These are phyloP conservation scores for Lunularia cruciata DNA, from an alignment of 225 moss, liverwort and hornwort genomes.

Conservation along the genomic window DNA sequence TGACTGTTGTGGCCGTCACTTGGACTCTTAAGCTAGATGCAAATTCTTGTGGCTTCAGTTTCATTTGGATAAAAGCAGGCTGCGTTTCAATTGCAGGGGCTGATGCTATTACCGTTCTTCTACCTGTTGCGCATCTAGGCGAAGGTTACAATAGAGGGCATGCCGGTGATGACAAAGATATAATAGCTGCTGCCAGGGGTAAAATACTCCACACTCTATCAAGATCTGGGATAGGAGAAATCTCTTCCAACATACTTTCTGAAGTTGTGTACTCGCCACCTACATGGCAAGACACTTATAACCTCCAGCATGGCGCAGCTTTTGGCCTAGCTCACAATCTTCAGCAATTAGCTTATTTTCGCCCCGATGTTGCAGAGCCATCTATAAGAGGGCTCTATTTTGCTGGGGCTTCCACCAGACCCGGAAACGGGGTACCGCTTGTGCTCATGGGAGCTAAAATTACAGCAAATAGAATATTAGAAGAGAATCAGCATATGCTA, in stretches of 20 bases:
- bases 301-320: conserved; percentile 48
- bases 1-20: too few relatives aligned
- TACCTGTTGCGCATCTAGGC: conserved; percentile 49
- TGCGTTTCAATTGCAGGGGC: conserved; percentile 27
- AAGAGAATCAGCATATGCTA: conserved; percentile 3
- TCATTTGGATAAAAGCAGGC: too few relatives aligned
- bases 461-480: conserved; percentile 35
- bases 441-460: conserved; percentile 49
- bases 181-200: conserved; percentile 36
- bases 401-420: conserved; percentile 47
- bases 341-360: conserved; percentile 48
- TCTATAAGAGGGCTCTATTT: conserved; percentile 45
- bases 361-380: conserved; percentile 46
- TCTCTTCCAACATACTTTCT: conserved; percentile 31
- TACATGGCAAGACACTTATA: conserved; percentile 41
- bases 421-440: conserved; percentile 49
- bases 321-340: conserved; percentile 54
- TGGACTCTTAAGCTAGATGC: too few relatives aligned
- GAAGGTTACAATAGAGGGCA: conserved; percentile 44
- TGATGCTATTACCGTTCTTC: conserved; percentile 52
- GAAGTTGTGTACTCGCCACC: conserved; percentile 48
- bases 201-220: conserved; percentile 27
- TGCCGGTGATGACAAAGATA: conserved; percentile 30
- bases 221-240: conserved; percentile 34
- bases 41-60: too few relatives aligned